Percentiles rank a stretch among this genome's conserved stretches.
phyloP scores from a whole-genome alignment of 2,329 filamentous ascomycete genomes.

The Fusarium sp. region DNA sequence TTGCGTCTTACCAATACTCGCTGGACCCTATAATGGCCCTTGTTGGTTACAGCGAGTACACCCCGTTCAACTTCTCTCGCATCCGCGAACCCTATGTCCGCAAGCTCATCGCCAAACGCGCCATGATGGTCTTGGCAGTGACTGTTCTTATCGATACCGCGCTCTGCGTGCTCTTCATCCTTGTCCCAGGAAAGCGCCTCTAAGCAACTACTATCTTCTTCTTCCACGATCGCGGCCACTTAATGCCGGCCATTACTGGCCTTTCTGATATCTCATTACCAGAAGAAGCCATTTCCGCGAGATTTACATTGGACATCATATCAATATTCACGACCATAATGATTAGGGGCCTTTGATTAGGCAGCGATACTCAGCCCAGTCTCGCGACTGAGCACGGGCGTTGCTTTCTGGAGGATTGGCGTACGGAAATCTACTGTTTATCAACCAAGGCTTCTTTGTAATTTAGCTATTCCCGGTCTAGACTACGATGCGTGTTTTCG shows the following conservation, averaged over 20 bases:
- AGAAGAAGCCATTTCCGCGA: slow-evolving; percentile 35
- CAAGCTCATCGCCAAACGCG: slow-evolving; percentile 84
- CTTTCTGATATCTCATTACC: slow-evolving; percentile 21
- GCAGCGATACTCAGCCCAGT: slow-evolving; percentile 34
- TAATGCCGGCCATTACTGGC: slow-evolving; percentile 47
- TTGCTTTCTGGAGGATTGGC: slow-evolving; percentile 42
- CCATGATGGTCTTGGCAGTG: slow-evolving; percentile 82
- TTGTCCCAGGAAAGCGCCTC: slow-evolving; percentile 89
- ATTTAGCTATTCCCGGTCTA: slow-evolving; percentile 39
- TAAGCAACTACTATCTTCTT: slow-evolving; percentile 54
- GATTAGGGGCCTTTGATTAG: slow-evolving; percentile 46
- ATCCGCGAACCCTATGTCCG: slow-evolving; percentile 93
- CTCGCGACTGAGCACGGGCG: slow-evolving; percentile 28
- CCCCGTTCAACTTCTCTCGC: slow-evolving; percentile 89
- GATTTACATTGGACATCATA: slow-evolving; percentile 32
- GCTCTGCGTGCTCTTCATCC: slow-evolving; percentile 90
- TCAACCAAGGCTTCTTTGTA: slow-evolving; percentile 47
- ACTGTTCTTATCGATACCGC: slow-evolving; percentile 82
- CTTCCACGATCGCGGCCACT: slow-evolving; percentile 29
- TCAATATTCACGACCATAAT: slow-evolving; percentile 50
- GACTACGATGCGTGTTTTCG: slow-evolving; percentile 35
- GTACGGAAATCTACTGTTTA: slow-evolving; percentile 46
- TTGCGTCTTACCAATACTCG: slow-evolving; percentile 94
- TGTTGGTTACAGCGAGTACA: slow-evolving; percentile 94
- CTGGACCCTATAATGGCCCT: slow-evolving; percentile 92